A percentile compares a stretch with the other conserved stretches of the same genome.
Conservation (phyloP, 768 basidiomycete species). For the Lentinula edodes region DNA sequence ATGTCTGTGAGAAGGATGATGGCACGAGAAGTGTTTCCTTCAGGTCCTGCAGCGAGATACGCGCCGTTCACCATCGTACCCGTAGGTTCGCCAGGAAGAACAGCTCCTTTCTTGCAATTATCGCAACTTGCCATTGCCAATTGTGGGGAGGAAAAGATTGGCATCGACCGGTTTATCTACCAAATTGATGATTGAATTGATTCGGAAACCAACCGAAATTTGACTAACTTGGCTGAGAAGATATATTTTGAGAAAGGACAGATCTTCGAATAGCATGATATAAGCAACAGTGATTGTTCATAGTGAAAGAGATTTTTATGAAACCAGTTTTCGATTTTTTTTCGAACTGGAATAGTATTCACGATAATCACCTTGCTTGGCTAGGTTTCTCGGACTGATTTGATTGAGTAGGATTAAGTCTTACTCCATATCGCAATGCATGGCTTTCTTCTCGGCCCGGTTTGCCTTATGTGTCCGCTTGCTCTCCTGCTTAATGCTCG, state of each 20-base stretch:
- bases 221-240: not conserved
- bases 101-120: constrained; percentile 34
- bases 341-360: too few species aligned
- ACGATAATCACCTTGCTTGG: too few species aligned
- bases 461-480: too few species aligned
- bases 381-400: too few species aligned
- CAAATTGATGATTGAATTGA: not conserved
- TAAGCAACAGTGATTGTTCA: too few species aligned
- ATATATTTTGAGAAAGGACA: not conserved
- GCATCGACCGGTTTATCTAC: not conserved
- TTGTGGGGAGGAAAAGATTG: not conserved
- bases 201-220: constrained; percentile 1
- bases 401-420: too few species aligned
- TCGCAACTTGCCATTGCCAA: constrained; percentile 17
- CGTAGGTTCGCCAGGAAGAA: constrained; percentile 40
- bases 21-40: constrained; percentile 26
- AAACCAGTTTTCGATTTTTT: too few species aligned
- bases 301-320: too few species aligned
- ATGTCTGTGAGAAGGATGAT: constrained; percentile 51
- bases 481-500: too few species aligned
- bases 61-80: constrained; percentile 36
- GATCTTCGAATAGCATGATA: too few species aligned
- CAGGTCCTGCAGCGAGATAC: constrained; percentile 35
- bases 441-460: too few species aligned
- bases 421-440: too few species aligned